A percentile compares a stretch with the other conserved stretches of the same genome.
phyloP scores from a whole-genome alignment of 2,329 filamentous ascomycete species.

The Ceratocystiopsis minuta region DNA sequence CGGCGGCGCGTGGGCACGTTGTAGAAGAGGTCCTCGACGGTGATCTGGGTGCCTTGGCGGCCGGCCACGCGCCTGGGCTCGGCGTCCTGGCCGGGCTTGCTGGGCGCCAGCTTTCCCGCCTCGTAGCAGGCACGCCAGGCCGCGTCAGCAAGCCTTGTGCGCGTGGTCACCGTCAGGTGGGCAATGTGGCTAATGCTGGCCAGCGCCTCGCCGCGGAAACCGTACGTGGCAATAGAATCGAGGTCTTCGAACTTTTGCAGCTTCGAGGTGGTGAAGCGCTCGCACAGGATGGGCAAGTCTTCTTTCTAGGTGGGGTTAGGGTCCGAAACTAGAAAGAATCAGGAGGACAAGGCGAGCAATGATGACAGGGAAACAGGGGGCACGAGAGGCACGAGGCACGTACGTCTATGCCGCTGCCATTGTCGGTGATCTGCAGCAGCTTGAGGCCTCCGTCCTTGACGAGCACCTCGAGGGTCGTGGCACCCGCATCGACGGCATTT shows the following conservation, averaged over 20 bases:
- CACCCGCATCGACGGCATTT: slow-evolving; percentile 93
- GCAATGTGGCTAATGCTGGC: slow-evolving; percentile 98
- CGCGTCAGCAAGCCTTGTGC: slow-evolving; percentile 69
- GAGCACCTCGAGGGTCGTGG: slow-evolving; percentile 74
- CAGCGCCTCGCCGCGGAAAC: slow-evolving; percentile 90
- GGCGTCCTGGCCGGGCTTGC: slow-evolving; percentile 72
- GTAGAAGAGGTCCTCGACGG: slow-evolving; percentile 93
- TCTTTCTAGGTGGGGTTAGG: slow-evolving; percentile 44
- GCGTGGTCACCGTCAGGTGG: slow-evolving; percentile 86
- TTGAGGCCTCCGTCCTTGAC: slow-evolving; percentile 94
- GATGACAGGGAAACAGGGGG: no score
- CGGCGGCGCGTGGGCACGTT: slow-evolving; percentile 76
- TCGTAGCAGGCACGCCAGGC: slow-evolving; percentile 85
- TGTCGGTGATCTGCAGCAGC: slow-evolving; percentile 90
- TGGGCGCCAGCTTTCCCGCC: slow-evolving; percentile 59
- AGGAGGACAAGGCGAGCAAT: no score
- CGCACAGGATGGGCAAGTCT: slow-evolving; percentile 78
- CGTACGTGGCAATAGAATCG: slow-evolving; percentile 78
- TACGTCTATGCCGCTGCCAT: slow-evolving; percentile 88
- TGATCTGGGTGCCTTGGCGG: slow-evolving; percentile 80
- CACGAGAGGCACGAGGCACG: neutral
- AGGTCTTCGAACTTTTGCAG: slow-evolving; percentile 87
- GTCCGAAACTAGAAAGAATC: neutral
- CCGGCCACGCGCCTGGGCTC: slow-evolving; percentile 82
- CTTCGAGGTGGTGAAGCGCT: slow-evolving; percentile 94